A percentile compares a stretch with the other conserved stretches of the same genome.
Evolutionary conservation across 257 asterid genomes (phyloP).

Genomic region (Agastache rugosa): DNA sequence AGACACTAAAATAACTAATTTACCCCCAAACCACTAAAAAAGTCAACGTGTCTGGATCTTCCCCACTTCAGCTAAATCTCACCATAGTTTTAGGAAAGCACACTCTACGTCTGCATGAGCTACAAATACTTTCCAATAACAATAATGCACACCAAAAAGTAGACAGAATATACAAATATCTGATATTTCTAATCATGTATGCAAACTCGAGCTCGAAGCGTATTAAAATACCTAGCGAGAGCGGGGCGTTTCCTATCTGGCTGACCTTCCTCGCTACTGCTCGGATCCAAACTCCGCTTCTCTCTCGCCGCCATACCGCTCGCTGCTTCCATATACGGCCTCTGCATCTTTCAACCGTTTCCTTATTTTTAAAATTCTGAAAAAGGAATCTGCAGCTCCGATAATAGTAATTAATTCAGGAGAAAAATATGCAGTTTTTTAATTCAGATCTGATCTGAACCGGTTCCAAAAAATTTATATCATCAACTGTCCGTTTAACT

Average conservation of each 20-base stretch:
- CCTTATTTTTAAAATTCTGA: background rate
- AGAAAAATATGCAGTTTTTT: background rate
- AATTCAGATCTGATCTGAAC: conserved; percentile 66
- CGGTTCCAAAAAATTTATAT: conserved; percentile 30
- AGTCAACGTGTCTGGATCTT: conserved; percentile 40
- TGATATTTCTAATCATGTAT: background rate
- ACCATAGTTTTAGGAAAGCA: background rate
- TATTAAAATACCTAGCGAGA: conserved; percentile 77
- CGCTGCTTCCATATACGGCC: conserved; percentile 61
- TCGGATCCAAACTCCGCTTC: conserved; percentile 77
- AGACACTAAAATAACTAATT: conserved; percentile 16
- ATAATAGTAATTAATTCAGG: conserved; percentile 38
- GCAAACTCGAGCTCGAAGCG: conserved; percentile 2
- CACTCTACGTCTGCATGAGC: conserved; percentile 23
- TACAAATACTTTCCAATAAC: background rate
- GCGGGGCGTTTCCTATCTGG: conserved; percentile 96
- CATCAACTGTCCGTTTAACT: conserved; percentile 29
- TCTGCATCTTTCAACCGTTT: conserved; percentile 55
- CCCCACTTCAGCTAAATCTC: conserved; percentile 24
- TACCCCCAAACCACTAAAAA: conserved; percentile 27
- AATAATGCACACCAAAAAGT: conserved; percentile 9
- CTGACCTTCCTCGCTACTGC: conserved; percentile 66
- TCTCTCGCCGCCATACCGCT: conserved; percentile 75
- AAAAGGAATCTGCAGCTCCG: conserved; percentile 28
- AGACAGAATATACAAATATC: background rate